A percentile compares a stretch with the other conserved stretches of the same genome.
phyloP scores from a whole-genome alignment of 352 stramenopile genomes.

The Saprolegnia diclina region DNA sequence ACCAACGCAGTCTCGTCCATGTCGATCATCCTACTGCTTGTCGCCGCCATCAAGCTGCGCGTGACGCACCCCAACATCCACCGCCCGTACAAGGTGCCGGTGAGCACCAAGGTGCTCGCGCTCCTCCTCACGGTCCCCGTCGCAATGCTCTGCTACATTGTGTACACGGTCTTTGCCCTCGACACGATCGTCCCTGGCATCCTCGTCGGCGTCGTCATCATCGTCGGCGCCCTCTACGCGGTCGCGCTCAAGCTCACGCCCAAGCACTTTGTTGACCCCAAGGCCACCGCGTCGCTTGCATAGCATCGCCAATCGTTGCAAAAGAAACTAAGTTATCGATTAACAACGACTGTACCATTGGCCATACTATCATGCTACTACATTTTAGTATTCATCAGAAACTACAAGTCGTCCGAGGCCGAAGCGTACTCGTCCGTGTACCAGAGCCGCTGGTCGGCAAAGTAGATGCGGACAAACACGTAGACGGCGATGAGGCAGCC shows the following conservation, averaged over 20 bases:
- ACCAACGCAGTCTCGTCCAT: constrained; percentile 88
- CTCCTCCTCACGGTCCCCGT: not conserved
- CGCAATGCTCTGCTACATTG: not conserved
- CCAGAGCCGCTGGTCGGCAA: constrained; percentile 1
- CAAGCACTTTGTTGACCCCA: constrained; percentile 3
- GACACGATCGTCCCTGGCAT: not conserved
- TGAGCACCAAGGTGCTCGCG: not conserved
- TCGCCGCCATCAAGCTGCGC: constrained; percentile 83
- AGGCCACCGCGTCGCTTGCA: not conserved
- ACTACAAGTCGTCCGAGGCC: not conserved
- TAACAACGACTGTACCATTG: constrained; percentile 3
- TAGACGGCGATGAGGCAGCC: constrained; percentile 4
- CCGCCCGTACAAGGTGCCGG: constrained; percentile 41
- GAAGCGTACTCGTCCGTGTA: constrained; percentile 8
- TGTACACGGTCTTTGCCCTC: constrained; percentile 8
- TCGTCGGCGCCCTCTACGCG: not conserved
- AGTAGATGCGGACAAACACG: constrained; percentile 18
- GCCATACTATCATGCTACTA: too few species aligned
- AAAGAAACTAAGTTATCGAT: not conserved
- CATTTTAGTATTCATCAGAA: too few species aligned
- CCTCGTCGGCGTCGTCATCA: not conserved
- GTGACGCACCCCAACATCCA: constrained; percentile 52
- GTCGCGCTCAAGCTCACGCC: constrained; percentile 5
- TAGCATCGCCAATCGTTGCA: constrained; percentile 6
- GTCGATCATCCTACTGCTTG: constrained; percentile 85